phyloP scores from a whole-genome alignment of 306 rosid genomes.

The Carpinus viminea region DNA sequence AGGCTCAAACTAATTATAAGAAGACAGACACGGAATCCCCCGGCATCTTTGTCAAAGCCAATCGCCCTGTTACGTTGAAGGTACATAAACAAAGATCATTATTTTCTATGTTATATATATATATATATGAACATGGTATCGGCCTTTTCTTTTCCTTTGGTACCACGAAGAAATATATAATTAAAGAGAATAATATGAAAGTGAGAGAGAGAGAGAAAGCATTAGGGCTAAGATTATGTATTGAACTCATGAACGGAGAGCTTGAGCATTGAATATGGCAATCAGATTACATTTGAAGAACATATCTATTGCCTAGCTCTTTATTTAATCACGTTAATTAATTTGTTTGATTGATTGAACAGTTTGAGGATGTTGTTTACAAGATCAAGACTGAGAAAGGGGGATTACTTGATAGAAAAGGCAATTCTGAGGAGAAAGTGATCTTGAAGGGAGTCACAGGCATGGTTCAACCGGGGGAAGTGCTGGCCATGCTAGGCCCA shows the following conservation, averaged over 20 bases:
- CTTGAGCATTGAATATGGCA: too few relatives aligned
- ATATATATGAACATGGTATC: too few relatives aligned
- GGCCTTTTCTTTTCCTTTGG: too few relatives aligned
- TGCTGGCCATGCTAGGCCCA: constrained; percentile 85
- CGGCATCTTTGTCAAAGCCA: constrained; percentile 31
- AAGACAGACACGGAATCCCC: constrained; percentile 9
- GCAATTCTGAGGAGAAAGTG: constrained; percentile 36
- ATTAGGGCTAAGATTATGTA: too few relatives aligned
- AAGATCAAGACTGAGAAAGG: constrained; percentile 41
- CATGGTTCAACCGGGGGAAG: constrained; percentile 64
- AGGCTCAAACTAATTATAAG: constrained; percentile 32
- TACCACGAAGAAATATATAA: too few relatives aligned
- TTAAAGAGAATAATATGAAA: too few relatives aligned
- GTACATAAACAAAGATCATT: constrained; percentile 26
- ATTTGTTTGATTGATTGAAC: background rate
- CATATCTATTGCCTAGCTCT: background rate
- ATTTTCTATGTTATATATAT: background rate
- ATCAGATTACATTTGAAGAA: background rate
- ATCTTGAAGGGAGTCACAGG: constrained; percentile 64
- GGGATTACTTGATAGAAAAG: constrained; percentile 26
- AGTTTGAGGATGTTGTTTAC: constrained; percentile 65
- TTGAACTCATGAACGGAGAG: too few relatives aligned
- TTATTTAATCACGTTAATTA: background rate
- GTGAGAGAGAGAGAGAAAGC: too few relatives aligned
- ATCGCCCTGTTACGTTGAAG: constrained; percentile 48